A percentile compares a stretch with the other conserved stretches of the same genome.
Evolutionary conservation across 2,329 filamentous ascomycete genomes (phyloP).

Genomic region (Ophiostoma sp.): DNA sequence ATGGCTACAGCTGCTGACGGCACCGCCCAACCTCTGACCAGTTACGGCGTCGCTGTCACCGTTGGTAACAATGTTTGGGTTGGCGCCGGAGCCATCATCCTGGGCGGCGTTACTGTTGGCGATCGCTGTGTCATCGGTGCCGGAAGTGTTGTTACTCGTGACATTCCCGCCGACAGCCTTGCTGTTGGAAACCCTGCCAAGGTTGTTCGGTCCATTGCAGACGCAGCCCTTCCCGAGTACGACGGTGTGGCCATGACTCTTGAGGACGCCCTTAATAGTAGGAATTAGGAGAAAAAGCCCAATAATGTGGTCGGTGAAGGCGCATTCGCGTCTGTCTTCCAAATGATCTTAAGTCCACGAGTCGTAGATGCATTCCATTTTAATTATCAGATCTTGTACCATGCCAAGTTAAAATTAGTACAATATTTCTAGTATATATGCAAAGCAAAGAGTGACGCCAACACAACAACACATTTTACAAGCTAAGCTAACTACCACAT

Average conservation of each 20-base stretch:
- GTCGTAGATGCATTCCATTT: too few relatives aligned
- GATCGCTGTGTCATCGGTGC: constrained; percentile 1
- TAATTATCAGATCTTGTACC: too few relatives aligned
- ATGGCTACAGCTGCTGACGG: neutral
- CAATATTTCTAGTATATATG: too few relatives aligned
- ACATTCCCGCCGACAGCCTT: constrained; percentile 1
- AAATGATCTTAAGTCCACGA: too few relatives aligned
- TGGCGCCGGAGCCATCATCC: neutral
- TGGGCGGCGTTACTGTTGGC: neutral
- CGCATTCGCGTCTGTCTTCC: too few relatives aligned
- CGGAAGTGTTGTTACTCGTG: neutral
- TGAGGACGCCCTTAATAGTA: neutral
- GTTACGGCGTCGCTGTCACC: neutral
- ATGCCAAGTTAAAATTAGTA: too few relatives aligned
- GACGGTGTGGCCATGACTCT: neutral
- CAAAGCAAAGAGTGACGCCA: too few relatives aligned
- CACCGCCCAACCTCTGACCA: neutral
- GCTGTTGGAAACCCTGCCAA: neutral
- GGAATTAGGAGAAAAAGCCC: too few relatives aligned
- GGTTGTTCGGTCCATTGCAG: neutral
- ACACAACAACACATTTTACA: too few relatives aligned
- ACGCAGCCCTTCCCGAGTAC: neutral
- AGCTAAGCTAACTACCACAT: too few relatives aligned
- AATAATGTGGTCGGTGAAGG: too few relatives aligned
- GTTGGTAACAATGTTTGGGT: constrained; percentile 4